Percentiles rank a stretch among this genome's conserved stretches.
Evolutionary conservation across 75 land plant genomes (phyloP).

Genomic region (Pseudotsuga menziesii): DNA sequence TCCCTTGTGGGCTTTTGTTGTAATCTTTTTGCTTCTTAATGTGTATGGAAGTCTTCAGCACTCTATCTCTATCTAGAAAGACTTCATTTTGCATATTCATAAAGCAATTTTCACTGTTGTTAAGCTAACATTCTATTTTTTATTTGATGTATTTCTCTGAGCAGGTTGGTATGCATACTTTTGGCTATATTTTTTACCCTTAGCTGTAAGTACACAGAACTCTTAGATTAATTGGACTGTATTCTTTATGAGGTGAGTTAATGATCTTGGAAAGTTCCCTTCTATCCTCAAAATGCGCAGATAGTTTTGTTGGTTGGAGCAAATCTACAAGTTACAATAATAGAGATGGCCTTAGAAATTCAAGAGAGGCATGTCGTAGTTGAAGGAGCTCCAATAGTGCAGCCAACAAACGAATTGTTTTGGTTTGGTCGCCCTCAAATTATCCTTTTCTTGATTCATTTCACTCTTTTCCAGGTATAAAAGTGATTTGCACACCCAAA

Average conservation of each 20-base stretch:
- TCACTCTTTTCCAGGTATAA: slow-evolving; percentile 54
- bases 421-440: slow-evolving; percentile 46
- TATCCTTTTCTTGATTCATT: slow-evolving; percentile 41
- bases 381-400: slow-evolving; percentile 16
- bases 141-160: neutral
- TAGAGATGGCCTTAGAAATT: slow-evolving; percentile 35
- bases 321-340: slow-evolving; percentile 52
- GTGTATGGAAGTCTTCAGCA: slow-evolving; percentile 16
- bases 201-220: slow-evolving; percentile 30
- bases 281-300: slow-evolving; percentile 16
- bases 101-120: neutral
- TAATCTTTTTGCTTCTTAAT: slow-evolving; percentile 30
- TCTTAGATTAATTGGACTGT: neutral
- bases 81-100: neutral
- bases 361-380: slow-evolving; percentile 14
- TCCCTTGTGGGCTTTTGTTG: slow-evolving; percentile 25
- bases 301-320: slow-evolving; percentile 45
- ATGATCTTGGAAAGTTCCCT: neutral
- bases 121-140: neutral
- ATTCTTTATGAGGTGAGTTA: neutral
- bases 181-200: slow-evolving; percentile 56
- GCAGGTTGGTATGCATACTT: slow-evolving; percentile 59
- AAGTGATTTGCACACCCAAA: neutral
- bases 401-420: slow-evolving; percentile 43
- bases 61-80: neutral